These are phyloP conservation scores for Apophysomyces elegans DNA, from an alignment of 371 early-diverging fungal genomes.

Conservation along the genomic window DNA sequence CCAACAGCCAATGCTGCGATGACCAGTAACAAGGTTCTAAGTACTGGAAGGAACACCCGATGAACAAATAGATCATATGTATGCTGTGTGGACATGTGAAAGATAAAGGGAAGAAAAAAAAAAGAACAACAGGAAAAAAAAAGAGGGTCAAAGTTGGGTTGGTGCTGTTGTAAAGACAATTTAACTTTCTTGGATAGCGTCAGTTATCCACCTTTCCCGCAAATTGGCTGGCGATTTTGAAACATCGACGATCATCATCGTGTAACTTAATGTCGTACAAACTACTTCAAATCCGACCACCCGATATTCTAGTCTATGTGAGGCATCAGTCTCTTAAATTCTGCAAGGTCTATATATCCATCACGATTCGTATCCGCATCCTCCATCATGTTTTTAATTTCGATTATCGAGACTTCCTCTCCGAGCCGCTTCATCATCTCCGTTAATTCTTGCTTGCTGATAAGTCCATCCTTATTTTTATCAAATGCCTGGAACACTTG, in stretches of 20 bases:
- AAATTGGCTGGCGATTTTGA: background rate
- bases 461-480: slow-evolving; percentile 68
- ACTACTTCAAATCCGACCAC: background rate
- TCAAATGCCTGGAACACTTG: slow-evolving; percentile 75
- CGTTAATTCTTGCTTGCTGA: slow-evolving; percentile 65
- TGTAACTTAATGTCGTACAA: background rate
- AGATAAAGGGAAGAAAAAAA: background rate
- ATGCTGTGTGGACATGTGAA: slow-evolving; percentile 2
- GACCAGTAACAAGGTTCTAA: background rate
- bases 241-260: slow-evolving; percentile 4
- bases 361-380: slow-evolving; percentile 76
- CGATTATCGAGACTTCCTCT: slow-evolving; percentile 69
- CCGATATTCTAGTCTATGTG: slow-evolving; percentile 11
- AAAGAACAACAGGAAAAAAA: background rate
- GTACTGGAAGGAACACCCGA: background rate
- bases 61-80: slow-evolving; percentile 1
- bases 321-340: slow-evolving; percentile 56
- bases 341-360: slow-evolving; percentile 57
- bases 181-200: slow-evolving; percentile 8
- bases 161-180: background rate
- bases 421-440: slow-evolving; percentile 70
- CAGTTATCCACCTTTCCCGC: background rate
- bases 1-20: slow-evolving; percentile 32
- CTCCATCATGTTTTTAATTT: slow-evolving; percentile 78
- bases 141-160: background rate